These are phyloP conservation scores for Kitagawia praeruptora DNA, from an alignment of 129 eudicot genomes.

Conservation along the genomic window DNA sequence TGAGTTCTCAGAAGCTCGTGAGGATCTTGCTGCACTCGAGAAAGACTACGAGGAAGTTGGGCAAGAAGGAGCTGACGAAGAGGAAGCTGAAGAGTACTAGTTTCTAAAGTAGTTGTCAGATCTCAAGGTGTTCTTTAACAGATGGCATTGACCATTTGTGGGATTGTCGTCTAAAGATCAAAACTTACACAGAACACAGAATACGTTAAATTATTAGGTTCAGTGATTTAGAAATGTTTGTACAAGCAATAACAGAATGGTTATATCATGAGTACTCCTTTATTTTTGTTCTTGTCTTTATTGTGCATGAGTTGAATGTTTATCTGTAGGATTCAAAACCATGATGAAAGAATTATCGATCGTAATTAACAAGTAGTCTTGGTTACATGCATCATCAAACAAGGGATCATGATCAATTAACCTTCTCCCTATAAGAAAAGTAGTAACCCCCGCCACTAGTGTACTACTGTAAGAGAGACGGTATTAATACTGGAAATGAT, in stretches of 20 bases:
- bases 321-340: not conserved
- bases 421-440: constrained; percentile 14
- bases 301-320: not conserved
- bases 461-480: constrained; percentile 15
- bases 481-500: not conserved
- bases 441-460: constrained; percentile 16
- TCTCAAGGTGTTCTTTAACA: not conserved
- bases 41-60: constrained; percentile 81
- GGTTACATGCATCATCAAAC: constrained; percentile 46
- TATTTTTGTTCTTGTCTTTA: too few relatives aligned
- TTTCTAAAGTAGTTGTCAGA: not conserved
- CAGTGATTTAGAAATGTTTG: not conserved
- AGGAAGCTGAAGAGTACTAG: constrained; percentile 46
- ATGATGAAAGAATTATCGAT: not conserved
- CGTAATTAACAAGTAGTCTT: too few relatives aligned
- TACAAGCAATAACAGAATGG: too few relatives aligned
- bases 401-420: constrained; percentile 21
- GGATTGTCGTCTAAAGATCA: not conserved
- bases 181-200: not conserved
- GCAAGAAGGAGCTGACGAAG: constrained; percentile 59
- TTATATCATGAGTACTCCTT: too few relatives aligned
- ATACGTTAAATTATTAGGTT: not conserved
- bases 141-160: not conserved
- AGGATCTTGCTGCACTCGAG: constrained; percentile 89
- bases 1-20: constrained; percentile 89